Conservation (phyloP, 2,329 filamentous ascomycete genomes). For the Xylariales sp. region DNA sequence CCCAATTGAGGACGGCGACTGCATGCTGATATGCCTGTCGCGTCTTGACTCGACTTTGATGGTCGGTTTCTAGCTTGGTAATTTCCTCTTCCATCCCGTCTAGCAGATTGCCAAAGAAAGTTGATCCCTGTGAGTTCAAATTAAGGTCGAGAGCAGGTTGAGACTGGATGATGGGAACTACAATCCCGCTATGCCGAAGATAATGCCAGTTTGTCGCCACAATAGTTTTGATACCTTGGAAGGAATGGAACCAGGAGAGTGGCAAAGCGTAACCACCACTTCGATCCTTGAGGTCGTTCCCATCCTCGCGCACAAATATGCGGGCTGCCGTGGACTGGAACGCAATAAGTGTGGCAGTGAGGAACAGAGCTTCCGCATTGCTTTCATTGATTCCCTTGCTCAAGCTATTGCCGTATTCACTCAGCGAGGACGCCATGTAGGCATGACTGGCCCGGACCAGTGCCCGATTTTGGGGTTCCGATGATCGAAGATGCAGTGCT, state of each 20-base stretch:
- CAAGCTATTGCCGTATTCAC: constrained; percentile 54
- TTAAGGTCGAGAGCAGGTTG: constrained; percentile 60
- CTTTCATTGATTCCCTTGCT: constrained; percentile 51
- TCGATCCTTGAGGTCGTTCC: constrained; percentile 32
- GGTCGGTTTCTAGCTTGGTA: constrained; percentile 22
- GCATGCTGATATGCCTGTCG: constrained; percentile 58
- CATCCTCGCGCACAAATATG: constrained; percentile 55
- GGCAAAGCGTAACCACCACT: constrained; percentile 51
- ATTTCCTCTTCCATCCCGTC: constrained; percentile 55
- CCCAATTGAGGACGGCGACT: constrained; percentile 63
- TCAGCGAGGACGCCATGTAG: constrained; percentile 60
- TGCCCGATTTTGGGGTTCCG: constrained; percentile 52
- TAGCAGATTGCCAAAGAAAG: constrained; percentile 59
- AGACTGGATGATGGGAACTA: constrained; percentile 58
- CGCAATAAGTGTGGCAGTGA: constrained; percentile 60
- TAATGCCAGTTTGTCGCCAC: constrained; percentile 61
- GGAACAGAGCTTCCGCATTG: constrained; percentile 60
- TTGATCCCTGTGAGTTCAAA: constrained; percentile 45
- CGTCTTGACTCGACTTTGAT: constrained; percentile 24
- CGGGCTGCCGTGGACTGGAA: constrained; percentile 62
- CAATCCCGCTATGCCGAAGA: constrained; percentile 52
- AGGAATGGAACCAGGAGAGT: constrained; percentile 61
- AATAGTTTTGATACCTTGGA: constrained; percentile 62
- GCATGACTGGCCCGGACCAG: constrained; percentile 59
- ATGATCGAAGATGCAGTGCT: constrained; percentile 56